These are phyloP conservation scores for Saprolegnia parasitica DNA, from an alignment of 352 stramenopile species.

Conservation along the genomic window DNA sequence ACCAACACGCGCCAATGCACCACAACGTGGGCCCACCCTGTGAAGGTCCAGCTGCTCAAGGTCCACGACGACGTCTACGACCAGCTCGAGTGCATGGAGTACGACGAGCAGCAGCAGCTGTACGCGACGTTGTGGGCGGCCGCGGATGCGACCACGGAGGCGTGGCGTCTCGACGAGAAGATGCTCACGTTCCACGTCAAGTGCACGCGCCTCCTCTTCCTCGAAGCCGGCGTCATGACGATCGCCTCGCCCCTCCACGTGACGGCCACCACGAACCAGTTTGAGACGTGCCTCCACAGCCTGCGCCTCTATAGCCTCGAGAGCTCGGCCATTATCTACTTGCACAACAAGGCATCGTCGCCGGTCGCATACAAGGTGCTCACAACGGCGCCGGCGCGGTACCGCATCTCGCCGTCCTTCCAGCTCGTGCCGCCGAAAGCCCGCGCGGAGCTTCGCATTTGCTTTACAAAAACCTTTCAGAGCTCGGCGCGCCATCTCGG, in stretches of 20 bases:
- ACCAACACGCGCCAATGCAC: not conserved
- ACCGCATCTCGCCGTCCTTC: conserved; percentile 7
- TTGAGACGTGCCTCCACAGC: not conserved
- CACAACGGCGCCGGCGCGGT: conserved; percentile 1
- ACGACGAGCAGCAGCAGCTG: conserved; percentile 15
- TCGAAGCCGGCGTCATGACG: not conserved
- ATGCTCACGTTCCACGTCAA: conserved; percentile 7
- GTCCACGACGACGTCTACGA: not conserved
- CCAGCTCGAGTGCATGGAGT: conserved; percentile 23
- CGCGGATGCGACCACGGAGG: not conserved
- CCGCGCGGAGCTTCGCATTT: not conserved
- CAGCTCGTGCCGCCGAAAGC: not conserved
- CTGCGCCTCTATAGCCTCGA: not conserved
- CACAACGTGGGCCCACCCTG: not conserved
- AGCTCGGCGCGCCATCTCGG: not conserved
- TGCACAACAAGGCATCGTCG: not conserved
- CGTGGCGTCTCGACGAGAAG: not conserved
- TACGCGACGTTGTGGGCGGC: conserved; percentile 9
- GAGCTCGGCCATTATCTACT: not conserved
- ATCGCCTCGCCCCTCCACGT: not conserved
- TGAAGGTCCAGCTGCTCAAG: conserved; percentile 11
- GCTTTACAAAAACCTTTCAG: not conserved
- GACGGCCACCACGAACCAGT: not conserved
- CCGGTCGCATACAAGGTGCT: conserved; percentile 18
- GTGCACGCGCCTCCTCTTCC: conserved; percentile 17